Evolutionary conservation across 2,329 filamentous ascomycete species (phyloP).

Genomic region (Diaporthe caulivora): DNA sequence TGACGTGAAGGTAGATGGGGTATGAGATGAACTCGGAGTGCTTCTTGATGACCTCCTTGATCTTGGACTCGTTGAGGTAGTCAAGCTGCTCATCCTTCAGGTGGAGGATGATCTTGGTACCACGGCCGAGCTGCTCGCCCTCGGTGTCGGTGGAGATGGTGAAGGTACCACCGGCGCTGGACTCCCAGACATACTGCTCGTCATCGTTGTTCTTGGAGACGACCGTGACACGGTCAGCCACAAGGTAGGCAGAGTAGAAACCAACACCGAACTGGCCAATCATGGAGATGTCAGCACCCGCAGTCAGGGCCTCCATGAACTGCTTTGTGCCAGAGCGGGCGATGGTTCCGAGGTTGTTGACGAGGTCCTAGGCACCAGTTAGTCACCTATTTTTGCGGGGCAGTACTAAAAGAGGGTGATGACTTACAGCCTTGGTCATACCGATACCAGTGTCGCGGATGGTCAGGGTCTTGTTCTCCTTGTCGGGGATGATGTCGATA

Average conservation of each 20-base stretch:
- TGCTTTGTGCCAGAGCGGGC: constrained; percentile 99
- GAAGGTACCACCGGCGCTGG: constrained; percentile 96
- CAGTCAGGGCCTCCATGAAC: constrained; percentile 99
- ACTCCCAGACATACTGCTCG: constrained; percentile 99
- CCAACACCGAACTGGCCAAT: constrained; percentile 99
- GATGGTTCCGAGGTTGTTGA: constrained; percentile 99
- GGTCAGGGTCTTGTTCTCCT: constrained; percentile 97
- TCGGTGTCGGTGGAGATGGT: constrained; percentile 91
- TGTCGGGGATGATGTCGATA: constrained; percentile 98
- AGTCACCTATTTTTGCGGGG: not conserved
- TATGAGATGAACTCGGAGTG: constrained; percentile 99
- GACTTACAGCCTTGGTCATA: constrained; percentile 99
- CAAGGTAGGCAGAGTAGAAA: constrained; percentile 99
- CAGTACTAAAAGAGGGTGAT: not conserved
- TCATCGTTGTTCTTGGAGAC: constrained; percentile 99
- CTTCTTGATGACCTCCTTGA: constrained; percentile 99
- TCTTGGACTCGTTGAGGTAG: constrained; percentile 98
- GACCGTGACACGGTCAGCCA: constrained; percentile 95
- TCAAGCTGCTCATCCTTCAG: constrained; percentile 99
- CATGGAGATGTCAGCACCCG: constrained; percentile 99
- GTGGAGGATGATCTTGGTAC: constrained; percentile 98
- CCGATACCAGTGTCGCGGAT: constrained; percentile 99
- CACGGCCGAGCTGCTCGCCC: constrained; percentile 90
- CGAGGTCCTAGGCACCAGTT: constrained; percentile 79
- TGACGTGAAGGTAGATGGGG: constrained; percentile 99